Evolutionary conservation across 139 green algal genomes (phyloP), one percentile per base, ranked within the genome.

Genomic region (Mesotaenium endlicherianum): DNA sequence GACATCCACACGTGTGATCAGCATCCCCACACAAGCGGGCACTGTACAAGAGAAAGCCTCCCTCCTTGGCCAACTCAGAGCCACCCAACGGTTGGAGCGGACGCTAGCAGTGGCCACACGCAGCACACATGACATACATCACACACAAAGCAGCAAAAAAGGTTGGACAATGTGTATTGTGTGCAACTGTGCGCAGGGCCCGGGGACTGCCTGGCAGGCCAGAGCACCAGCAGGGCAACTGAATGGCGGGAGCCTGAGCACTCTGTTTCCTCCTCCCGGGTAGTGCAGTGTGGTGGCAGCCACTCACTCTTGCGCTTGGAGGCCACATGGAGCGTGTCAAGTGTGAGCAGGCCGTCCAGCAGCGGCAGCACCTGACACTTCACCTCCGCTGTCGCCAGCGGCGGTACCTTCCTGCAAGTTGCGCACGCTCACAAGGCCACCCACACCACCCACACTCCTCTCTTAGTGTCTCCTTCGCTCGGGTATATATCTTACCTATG

Each of bases 241-340:
- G 8, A 8, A 57, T 57, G 47, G 8, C 31, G 41, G n/a, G n/a
- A n/a, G 26, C 50, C 26, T 64, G 20, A 34, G 50, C 50, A 20
- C 50, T 26, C 26, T 64, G 20, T 26, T 64, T 64, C 50, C 50
- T 64, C 26, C 50, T 42, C 36, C 11, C 64, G 36, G 8, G 64
- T 16, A 74, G 31, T 64, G 20, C 50, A 34, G 20, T 26, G 26
- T 64, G 20, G 20, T 26, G 26, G 50, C 50, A 26, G 26, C 50
- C 50, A n/a, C 60, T 40, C 31, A 84, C 77, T 53, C 41, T 53
- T 53, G 30, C 36, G 77, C 77, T 70, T 84, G 44, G 77, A 77
- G 43, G 77, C 38, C 20, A 80, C 40, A 38, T 85, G 79, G 39
- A 85, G 64, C 3, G 79, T 85, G 79, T 85, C 79, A 44, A 85